phyloP scores from a whole-genome alignment of 2,329 filamentous ascomycete genomes.

The Parastagonospora avenae region DNA sequence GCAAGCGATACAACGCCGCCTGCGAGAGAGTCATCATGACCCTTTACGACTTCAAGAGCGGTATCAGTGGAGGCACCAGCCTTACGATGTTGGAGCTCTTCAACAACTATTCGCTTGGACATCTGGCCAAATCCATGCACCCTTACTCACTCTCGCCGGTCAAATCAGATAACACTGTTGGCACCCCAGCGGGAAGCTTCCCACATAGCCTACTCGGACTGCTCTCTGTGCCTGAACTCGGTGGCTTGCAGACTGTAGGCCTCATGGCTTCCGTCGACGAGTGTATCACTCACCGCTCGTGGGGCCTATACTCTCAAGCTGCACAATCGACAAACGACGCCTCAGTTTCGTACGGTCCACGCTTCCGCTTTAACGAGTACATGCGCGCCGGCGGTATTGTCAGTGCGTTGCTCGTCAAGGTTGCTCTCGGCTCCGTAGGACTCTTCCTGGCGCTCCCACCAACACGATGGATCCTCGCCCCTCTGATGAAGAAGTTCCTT shows the following conservation, averaged over 20 bases:
- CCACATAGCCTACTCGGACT: conserved; percentile 57
- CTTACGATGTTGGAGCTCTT: conserved; percentile 67
- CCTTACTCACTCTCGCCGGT: conserved; percentile 59
- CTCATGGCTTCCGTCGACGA: conserved; percentile 59
- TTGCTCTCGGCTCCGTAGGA: conserved; percentile 53
- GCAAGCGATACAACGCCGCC: conserved; percentile 56
- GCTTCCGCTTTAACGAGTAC: conserved; percentile 64
- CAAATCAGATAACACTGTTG: conserved; percentile 44
- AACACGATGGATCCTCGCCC: conserved; percentile 51
- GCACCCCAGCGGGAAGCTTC: conserved; percentile 42
- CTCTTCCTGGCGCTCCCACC: conserved; percentile 57
- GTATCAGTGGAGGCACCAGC: conserved; percentile 63
- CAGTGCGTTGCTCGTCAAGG: conserved; percentile 55
- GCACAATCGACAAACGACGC: conserved; percentile 34
- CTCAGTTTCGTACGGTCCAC: conserved; percentile 55
- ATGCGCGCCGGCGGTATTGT: conserved; percentile 58
- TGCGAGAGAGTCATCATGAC: conserved; percentile 59
- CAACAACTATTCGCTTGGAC: conserved; percentile 52
- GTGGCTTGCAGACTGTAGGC: conserved; percentile 63
- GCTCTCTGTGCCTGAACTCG: conserved; percentile 60
- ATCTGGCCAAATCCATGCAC: conserved; percentile 54
- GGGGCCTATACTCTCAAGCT: conserved; percentile 55
- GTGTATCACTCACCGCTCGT: conserved; percentile 64
- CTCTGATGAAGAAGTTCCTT: conserved; percentile 35
- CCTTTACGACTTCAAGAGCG: conserved; percentile 58